Base-by-base conservation (phyloP, 495 filamentous ascomycete species). In the Hyphodiscus hymeniophilus region DNA sequence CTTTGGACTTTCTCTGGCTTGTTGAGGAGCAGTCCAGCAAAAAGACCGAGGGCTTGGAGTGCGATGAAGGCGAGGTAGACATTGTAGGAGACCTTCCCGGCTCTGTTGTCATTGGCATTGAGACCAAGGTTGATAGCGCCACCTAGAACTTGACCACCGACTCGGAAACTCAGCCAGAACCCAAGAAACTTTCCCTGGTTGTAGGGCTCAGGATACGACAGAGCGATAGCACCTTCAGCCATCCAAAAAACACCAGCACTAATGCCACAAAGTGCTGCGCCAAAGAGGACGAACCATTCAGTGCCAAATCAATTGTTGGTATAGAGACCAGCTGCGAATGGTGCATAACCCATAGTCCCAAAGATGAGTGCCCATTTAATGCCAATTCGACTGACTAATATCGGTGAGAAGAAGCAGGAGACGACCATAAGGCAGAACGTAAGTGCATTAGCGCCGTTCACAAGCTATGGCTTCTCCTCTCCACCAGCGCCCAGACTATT, bases 361-460 rank as follows among this genome's bases (percentile, higher is more conserved):
- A 82, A 63, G 30, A 84, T 75, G 17, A 85, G 63, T 0, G 80
- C 75, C 49, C 74, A 75, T 57, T 81, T 80, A 45, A 84, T 79
- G 2, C 80, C 80, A 47, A 84, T 77, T 31, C 71, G 74, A 26
- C 68, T 66, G 6, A 81, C 74, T 7, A 81, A 67, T 62, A 50
- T 73, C 73, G 7, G 72, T 66, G 31, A 81, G 66, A 58, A 71
- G n/a, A 47, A 51, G 24, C 46, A 50, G 3, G 36, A 50, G 8
- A 76, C 60, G 77, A 81, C 73, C 79, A 84, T 82, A 1, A 83
- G 69, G n/a, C 73, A 72, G 56, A 84, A 84, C 0, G 77, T 82
- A 3, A 84, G 60, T 0, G 79, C 75, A 58, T 84, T 84, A n/a
- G 77, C 81, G n/a, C 72, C 71, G 55, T 84, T 83, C 46, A 85